These are phyloP conservation scores for Tephrocybe sp. DNA, from an alignment of 768 basidiomycete species.

Conservation along the genomic window DNA sequence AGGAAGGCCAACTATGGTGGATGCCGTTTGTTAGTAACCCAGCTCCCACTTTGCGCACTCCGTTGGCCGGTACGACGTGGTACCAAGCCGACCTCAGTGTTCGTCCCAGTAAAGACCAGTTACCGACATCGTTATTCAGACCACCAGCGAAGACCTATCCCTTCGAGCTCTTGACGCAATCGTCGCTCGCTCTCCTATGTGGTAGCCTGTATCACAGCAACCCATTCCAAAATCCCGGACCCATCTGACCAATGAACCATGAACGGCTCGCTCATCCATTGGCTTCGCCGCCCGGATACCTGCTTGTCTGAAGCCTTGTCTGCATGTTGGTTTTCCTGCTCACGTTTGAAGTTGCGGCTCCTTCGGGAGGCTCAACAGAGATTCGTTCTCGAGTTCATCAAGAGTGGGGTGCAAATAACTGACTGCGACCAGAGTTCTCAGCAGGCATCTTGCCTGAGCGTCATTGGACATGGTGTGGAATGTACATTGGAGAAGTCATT, in stretches of 20 bases:
- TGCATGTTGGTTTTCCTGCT: conserved; percentile 26
- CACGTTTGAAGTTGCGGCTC: conserved; percentile 39
- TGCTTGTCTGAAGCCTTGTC: conserved; percentile 5
- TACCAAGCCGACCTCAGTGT: conserved; percentile 22
- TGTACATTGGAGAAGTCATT: conserved; percentile 19
- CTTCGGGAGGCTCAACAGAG: conserved; percentile 52
- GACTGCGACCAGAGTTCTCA: conserved; percentile 13
- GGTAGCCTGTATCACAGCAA: conserved; percentile 15
- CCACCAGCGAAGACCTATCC: conserved; percentile 19
- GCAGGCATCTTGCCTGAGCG: background rate
- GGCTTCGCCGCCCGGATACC: conserved; percentile 1
- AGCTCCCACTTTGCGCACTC: conserved; percentile 29
- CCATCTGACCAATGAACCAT: conserved; percentile 12
- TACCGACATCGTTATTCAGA: conserved; percentile 22
- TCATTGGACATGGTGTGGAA: background rate
- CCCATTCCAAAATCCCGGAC: conserved; percentile 1
- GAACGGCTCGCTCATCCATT: conserved; percentile 1
- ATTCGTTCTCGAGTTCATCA: conserved; percentile 53
- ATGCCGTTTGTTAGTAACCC: conserved; percentile 37
- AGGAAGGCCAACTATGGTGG: conserved; percentile 39
- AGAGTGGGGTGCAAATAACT: conserved; percentile 10
- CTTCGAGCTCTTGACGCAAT: conserved; percentile 12
- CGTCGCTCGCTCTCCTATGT: conserved; percentile 11
- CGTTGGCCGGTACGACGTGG: conserved; percentile 19
- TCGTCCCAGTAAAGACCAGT: conserved; percentile 22